Conservation (phyloP, 257 asterid genomes). For the Pogostemon cablin region DNA sequence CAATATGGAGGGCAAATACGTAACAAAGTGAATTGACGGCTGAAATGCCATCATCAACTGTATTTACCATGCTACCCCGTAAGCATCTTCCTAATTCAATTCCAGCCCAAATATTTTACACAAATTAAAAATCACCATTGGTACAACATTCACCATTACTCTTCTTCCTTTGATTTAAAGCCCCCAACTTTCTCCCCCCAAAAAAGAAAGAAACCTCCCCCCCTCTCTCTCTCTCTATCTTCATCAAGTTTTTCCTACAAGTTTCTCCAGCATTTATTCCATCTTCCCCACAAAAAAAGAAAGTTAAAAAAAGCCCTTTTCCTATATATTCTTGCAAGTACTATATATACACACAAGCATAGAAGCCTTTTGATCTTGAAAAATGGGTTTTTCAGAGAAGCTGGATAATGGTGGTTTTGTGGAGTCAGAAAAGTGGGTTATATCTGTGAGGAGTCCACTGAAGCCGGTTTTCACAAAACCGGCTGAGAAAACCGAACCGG, state of each 20-base stretch:
- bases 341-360: constrained; percentile 22
- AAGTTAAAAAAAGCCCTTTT: constrained; percentile 16
- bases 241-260: constrained; percentile 35
- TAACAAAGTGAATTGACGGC: constrained; percentile 17
- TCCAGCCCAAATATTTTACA: constrained; percentile 1
- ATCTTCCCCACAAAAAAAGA: constrained; percentile 31
- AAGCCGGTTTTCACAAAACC: constrained; percentile 44
- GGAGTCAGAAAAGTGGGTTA: constrained; percentile 43
- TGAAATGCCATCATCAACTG: constrained; percentile 24
- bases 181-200: constrained; percentile 8
- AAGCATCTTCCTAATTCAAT: constrained; percentile 24
- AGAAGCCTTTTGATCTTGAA: constrained; percentile 3
- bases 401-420: constrained; percentile 22
- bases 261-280: constrained; percentile 46
- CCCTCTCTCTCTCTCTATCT: neutral
- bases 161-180: constrained; percentile 42
- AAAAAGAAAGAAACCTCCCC: neutral
- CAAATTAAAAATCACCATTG: constrained; percentile 26
- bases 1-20: neutral
- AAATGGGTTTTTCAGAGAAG: constrained; percentile 44
- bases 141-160: constrained; percentile 37
- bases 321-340: neutral
- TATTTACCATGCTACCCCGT: constrained; percentile 31
- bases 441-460: constrained; percentile 34
- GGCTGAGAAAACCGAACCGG: constrained; percentile 24